Base-by-base conservation (phyloP, 306 rosid species). In the Vachellia collinsii region DNA sequence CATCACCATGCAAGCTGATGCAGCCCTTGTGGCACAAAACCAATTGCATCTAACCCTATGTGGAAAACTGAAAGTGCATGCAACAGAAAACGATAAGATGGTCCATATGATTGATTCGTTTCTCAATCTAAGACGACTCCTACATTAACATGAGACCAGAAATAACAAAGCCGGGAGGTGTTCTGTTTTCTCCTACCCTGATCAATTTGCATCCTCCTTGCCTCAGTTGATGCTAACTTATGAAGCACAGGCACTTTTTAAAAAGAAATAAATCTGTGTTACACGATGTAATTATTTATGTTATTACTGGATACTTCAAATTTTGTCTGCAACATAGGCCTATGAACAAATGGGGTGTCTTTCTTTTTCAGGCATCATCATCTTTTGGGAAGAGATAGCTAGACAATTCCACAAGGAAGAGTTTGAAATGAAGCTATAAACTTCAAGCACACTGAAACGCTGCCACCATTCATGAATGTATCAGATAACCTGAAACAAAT, bases 401-500 rank as follows among this genome's bases (percentile, higher is more conserved):
- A 72, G 42, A 44, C 61, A 71, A 72, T 50, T 77, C 61, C 39
- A 41, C 63, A 77, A 25, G 62, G 51, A 22, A 11, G 53, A 65
- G 51, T 73, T 68, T 82, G 39, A 8, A 77, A 8, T 53, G 72
- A 65, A 64, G 80, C 78, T 73, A 41, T 29, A 78, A 70, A 75
- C 81, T 88, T 83, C 83, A 81, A 74, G 65, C 56, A 54, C 53
- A 86, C 86, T 47, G 54, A 38, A 74, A 71, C 66, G 44, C 66
- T 5, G 14, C 3, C 34, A 25, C 3, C 34, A n/a, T 59, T 74
- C 79, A 67, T 44, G 75, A 58, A 37, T 44, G 44, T 41, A 17
- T 51, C 17, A 12, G 56, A 59, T 37, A 66, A 70, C 75, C 74
- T 72, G 36, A 20, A 47, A 62, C 72, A 63, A 74, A 82, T 62